A percentile compares a stretch with the other conserved stretches of the same genome.
These are phyloP conservation scores for Penicillium pulvis DNA, from an alignment of 495 filamentous ascomycete species.

Conservation along the genomic window DNA sequence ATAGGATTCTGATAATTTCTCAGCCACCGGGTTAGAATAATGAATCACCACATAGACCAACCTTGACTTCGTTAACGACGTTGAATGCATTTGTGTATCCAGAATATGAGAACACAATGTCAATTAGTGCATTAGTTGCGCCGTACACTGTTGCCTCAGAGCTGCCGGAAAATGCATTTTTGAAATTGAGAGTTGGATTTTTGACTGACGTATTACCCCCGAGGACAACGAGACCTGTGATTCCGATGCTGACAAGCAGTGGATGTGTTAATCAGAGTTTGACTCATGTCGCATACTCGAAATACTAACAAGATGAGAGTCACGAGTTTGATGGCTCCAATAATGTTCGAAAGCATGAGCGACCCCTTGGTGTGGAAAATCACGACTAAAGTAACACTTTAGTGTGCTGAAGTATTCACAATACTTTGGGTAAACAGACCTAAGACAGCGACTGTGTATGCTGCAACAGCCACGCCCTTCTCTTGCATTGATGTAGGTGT, in stretches of 20 bases:
- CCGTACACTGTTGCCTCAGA: constrained; percentile 53
- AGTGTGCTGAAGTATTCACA: not conserved
- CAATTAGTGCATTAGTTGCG: constrained; percentile 60
- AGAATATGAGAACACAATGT: constrained; percentile 64
- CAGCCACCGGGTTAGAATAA: not conserved
- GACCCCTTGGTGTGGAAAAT: constrained; percentile 58
- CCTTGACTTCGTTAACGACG: constrained; percentile 66
- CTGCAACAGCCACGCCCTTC: constrained; percentile 64
- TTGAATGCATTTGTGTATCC: constrained; percentile 66
- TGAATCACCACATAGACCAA: constrained; percentile 10
- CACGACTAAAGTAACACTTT: constrained; percentile 35
- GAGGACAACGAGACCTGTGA: constrained; percentile 62
- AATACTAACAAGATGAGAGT: constrained; percentile 54
- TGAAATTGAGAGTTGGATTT: constrained; percentile 59
- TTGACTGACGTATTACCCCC: constrained; percentile 58
- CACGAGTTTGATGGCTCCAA: constrained; percentile 57
- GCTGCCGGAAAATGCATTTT: constrained; percentile 56
- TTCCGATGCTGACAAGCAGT: constrained; percentile 39
- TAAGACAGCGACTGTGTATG: constrained; percentile 56
- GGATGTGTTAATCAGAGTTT: constrained; percentile 5
- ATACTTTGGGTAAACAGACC: constrained; percentile 13
- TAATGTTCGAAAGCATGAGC: constrained; percentile 53
- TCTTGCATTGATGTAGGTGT: constrained; percentile 56
- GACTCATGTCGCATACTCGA: constrained; percentile 8
- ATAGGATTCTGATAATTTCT: constrained; percentile 50